These are phyloP conservation scores for Epichloe gansuensis DNA, from an alignment of 2,329 filamentous ascomycete genomes.

Conservation along the genomic window DNA sequence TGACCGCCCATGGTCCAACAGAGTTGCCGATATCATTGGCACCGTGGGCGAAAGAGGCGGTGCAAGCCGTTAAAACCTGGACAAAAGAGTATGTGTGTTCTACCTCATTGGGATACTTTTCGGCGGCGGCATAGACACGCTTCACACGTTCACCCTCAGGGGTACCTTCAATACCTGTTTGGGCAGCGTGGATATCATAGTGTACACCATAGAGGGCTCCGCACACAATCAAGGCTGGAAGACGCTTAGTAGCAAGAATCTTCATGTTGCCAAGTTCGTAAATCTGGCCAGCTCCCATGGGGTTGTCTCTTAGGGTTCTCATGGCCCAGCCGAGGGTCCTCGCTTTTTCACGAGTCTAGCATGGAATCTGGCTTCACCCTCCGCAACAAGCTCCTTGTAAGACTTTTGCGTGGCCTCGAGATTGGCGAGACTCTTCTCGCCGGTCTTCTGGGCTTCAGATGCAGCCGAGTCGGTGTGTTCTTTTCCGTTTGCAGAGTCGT, in stretches of 20 bases:
- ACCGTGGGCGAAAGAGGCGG: constrained; percentile 63
- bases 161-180: constrained; percentile 11
- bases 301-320: constrained; percentile 63
- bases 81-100: constrained; percentile 59
- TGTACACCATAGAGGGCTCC: constrained; percentile 60
- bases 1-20: constrained; percentile 57
- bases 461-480: constrained; percentile 3
- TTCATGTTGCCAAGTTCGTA: constrained; percentile 65
- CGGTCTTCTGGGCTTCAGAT: constrained; percentile 10
- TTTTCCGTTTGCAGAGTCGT: constrained; percentile 9
- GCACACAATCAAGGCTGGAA: constrained; percentile 54
- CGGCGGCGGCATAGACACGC: constrained; percentile 50
- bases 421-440: constrained; percentile 24
- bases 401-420: constrained; percentile 35
- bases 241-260: constrained; percentile 47
- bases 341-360: constrained; percentile 48
- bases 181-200: constrained; percentile 59
- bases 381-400: constrained; percentile 50
- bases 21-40: constrained; percentile 69
- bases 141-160: constrained; percentile 18
- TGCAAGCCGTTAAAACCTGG: constrained; percentile 56
- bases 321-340: constrained; percentile 73
- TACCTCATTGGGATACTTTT: constrained; percentile 57
- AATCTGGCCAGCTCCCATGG: constrained; percentile 57
- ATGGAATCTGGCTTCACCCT: constrained; percentile 48